phyloP scores from a whole-genome alignment of 192 early-diverging fungal genomes.

The Piromyces sp. region DNA sequence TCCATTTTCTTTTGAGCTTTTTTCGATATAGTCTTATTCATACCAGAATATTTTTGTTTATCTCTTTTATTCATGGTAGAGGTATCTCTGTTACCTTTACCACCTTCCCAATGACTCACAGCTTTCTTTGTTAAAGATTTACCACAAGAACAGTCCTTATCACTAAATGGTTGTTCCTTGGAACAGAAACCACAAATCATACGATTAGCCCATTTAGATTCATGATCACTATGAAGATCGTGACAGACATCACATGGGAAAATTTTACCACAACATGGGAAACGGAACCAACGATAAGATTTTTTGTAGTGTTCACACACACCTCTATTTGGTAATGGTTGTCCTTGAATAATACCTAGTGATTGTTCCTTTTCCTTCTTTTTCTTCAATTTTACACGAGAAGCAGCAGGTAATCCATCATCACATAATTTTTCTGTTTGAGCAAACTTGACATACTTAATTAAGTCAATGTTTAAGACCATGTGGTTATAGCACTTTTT shows the following conservation, averaged over 20 bases:
- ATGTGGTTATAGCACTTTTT: slow-evolving; percentile 7
- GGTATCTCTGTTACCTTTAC: slow-evolving; percentile 60
- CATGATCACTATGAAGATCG: slow-evolving; percentile 51
- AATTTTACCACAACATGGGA: slow-evolving; percentile 73
- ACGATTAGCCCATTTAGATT: slow-evolving; percentile 46
- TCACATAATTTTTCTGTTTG: not conserved
- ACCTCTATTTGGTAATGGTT: slow-evolving; percentile 34
- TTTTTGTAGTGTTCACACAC: slow-evolving; percentile 71
- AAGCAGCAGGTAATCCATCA: not conserved
- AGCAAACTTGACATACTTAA: not conserved
- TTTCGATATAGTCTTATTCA: slow-evolving; percentile 29
- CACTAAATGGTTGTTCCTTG: slow-evolving; percentile 40
- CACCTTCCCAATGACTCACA: slow-evolving; percentile 62
- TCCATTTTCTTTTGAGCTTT: slow-evolving; percentile 9
- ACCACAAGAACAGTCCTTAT: slow-evolving; percentile 32
- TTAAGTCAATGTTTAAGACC: not conserved
- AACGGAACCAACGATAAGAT: slow-evolving; percentile 79
- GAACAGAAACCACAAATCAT: slow-evolving; percentile 76
- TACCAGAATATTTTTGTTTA: slow-evolving; percentile 35
- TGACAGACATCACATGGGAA: slow-evolving; percentile 77
- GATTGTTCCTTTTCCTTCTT: slow-evolving; percentile 23
- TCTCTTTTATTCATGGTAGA: slow-evolving; percentile 61
- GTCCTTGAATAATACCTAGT: slow-evolving; percentile 50
- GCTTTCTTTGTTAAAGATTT: slow-evolving; percentile 31
- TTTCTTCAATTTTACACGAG: slow-evolving; percentile 15